phyloP scores from a whole-genome alignment of 768 basidiomycete genomes.

The Plicaturopsis crispa region DNA sequence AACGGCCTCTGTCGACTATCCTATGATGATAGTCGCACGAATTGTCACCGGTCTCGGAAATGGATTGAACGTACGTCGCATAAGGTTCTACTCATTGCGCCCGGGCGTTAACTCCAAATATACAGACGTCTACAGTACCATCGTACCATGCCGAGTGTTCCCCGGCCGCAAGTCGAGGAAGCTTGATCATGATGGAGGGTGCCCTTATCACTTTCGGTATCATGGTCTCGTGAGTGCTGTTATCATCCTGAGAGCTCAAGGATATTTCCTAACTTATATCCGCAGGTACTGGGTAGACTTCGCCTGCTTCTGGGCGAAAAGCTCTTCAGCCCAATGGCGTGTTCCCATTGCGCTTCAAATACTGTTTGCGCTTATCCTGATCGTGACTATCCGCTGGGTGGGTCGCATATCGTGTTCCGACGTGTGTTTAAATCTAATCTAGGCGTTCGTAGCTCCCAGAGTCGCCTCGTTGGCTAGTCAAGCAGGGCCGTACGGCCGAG shows the following conservation, averaged over 20 bases:
- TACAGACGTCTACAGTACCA: conserved; percentile 57
- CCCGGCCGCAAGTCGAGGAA: conserved; percentile 48
- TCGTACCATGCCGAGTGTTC: conserved; percentile 64
- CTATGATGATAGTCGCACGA: conserved; percentile 55
- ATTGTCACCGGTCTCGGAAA: conserved; percentile 60
- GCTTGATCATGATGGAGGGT: conserved; percentile 60
- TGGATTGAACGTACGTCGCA: conserved; percentile 42
- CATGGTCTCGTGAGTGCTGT: conserved; percentile 52
- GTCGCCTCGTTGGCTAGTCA: conserved; percentile 55
- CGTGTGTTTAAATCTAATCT: not conserved
- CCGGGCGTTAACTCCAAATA: not conserved
- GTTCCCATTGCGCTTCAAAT: conserved; percentile 58
- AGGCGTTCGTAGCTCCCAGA: conserved; percentile 38
- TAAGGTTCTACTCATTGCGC: not conserved
- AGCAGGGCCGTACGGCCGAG: conserved; percentile 45
- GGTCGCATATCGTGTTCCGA: conserved; percentile 16
- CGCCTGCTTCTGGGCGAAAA: conserved; percentile 45
- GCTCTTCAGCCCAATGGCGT: conserved; percentile 52
- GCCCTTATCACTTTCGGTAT: conserved; percentile 57
- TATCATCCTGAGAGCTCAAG: no score
- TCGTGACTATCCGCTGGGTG: conserved; percentile 40
- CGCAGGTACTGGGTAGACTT: no score
- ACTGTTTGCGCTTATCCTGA: conserved; percentile 45
- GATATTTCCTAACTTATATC: no score
- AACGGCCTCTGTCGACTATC: conserved; percentile 46